Conservation (phyloP, 805 yeast genomes). For the Wickerhamiella azyma region DNA sequence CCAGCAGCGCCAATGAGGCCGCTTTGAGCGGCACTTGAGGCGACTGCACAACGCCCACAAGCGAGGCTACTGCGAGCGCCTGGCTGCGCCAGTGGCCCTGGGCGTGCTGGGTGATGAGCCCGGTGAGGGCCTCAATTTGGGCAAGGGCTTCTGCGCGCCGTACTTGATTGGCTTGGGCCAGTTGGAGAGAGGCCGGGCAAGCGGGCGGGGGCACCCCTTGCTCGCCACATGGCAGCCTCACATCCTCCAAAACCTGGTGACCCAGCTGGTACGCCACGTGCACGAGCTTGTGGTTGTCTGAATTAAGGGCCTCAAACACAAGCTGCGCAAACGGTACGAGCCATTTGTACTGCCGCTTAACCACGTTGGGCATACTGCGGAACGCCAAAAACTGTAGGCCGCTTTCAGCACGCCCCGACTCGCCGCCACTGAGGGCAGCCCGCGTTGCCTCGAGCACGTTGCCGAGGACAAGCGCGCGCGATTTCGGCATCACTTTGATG, state of each 20-base stretch:
- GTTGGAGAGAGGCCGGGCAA: neutral
- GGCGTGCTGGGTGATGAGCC: neutral
- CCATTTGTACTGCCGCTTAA: slow-evolving; percentile 44
- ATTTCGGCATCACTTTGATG: slow-evolving; percentile 54
- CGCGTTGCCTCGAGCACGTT: slow-evolving; percentile 37
- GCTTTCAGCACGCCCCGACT: slow-evolving; percentile 46
- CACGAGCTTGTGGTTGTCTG: slow-evolving; percentile 45
- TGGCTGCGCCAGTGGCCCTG: slow-evolving; percentile 17
- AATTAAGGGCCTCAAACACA: slow-evolving; percentile 41
- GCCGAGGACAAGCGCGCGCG: slow-evolving; percentile 42
- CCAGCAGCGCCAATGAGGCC: slow-evolving; percentile 10
- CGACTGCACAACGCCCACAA: slow-evolving; percentile 16
- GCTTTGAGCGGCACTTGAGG: slow-evolving; percentile 17
- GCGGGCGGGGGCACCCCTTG: slow-evolving; percentile 13
- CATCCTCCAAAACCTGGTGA: slow-evolving; percentile 12
- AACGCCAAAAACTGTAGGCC: slow-evolving; percentile 45
- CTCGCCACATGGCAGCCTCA: slow-evolving; percentile 23
- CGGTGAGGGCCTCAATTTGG: neutral
- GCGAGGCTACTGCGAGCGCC: slow-evolving; percentile 11
- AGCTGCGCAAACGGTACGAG: slow-evolving; percentile 33
- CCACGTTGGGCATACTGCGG: slow-evolving; percentile 42
- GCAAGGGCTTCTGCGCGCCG: neutral
- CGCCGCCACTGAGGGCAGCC: slow-evolving; percentile 35
- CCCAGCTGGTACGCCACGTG: slow-evolving; percentile 41
- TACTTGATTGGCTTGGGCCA: neutral